Evolutionary conservation across 164 flowering plant genomes (phyloP).

Genomic region (Liriodendron chinense): DNA sequence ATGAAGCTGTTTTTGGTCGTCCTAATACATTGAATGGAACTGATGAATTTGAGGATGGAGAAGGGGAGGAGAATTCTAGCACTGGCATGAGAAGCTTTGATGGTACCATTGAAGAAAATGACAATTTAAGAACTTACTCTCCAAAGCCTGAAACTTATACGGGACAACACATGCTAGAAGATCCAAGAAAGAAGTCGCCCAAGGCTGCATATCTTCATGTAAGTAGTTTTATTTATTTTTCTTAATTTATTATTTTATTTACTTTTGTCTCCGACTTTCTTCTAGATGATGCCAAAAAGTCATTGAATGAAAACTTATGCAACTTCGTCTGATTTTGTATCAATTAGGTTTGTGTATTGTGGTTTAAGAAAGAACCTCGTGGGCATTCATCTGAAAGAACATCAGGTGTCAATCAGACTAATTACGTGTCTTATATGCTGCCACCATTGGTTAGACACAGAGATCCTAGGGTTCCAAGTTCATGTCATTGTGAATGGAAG

Average conservation of each 20-base stretch:
- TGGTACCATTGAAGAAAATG: slow-evolving; percentile 35
- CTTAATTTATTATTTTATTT: not conserved
- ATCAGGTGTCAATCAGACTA: not conserved
- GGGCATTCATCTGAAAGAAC: not conserved
- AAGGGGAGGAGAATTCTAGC: slow-evolving; percentile 27
- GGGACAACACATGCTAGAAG: slow-evolving; percentile 21
- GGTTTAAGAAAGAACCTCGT: too few relatives aligned
- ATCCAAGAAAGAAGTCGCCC: slow-evolving; percentile 5
- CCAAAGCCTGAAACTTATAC: slow-evolving; percentile 16
- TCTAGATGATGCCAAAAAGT: not conserved
- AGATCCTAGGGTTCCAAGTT: not conserved
- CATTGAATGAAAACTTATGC: not conserved
- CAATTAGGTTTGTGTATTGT: not conserved
- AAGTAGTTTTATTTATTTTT: slow-evolving; percentile 20
- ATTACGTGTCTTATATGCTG: not conserved
- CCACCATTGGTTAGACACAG: not conserved
- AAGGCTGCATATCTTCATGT: slow-evolving; percentile 29
- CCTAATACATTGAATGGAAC: slow-evolving; percentile 20
- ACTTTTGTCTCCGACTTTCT: not conserved
- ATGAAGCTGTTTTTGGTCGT: slow-evolving; percentile 46
- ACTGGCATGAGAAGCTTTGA: slow-evolving; percentile 26
- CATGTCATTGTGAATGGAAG: too few relatives aligned
- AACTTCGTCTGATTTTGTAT: not conserved
- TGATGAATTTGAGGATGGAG: slow-evolving; percentile 24
- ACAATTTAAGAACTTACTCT: slow-evolving; percentile 18